These are phyloP conservation scores for Cryptosporidium sp. DNA, from an alignment of 169 alveolate species.

Conservation along the genomic window DNA sequence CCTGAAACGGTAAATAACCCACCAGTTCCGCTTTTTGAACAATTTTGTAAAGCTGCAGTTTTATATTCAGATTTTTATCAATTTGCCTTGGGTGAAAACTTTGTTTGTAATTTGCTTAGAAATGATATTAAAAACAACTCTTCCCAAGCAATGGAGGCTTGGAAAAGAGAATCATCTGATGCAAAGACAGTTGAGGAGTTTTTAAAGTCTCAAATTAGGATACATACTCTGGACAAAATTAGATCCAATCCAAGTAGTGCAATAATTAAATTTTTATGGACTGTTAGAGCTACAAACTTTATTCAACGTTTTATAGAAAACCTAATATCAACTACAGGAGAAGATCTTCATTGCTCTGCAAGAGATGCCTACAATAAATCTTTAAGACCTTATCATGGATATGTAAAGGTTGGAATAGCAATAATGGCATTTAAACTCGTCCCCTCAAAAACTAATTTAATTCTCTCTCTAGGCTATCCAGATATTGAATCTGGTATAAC, in stretches of 20 bases:
- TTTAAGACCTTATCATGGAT: conserved; percentile 69
- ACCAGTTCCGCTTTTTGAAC: conserved; percentile 37
- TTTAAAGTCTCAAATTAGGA: conserved; percentile 15
- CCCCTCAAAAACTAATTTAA: conserved; percentile 25
- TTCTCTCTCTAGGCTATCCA: conserved; percentile 47
- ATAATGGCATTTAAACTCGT: conserved; percentile 30
- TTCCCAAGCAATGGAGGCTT: conserved; percentile 4
- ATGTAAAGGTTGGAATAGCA: conserved; percentile 44
- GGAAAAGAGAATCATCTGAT: conserved; percentile 42
- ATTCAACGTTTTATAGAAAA: conserved; percentile 48
- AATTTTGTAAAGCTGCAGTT: conserved; percentile 51
- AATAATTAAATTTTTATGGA: conserved; percentile 59
- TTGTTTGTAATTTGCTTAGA: conserved; percentile 26
- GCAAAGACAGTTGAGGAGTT: conserved; percentile 65
- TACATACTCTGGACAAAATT: conserved; percentile 28
- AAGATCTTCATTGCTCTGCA: conserved; percentile 4
- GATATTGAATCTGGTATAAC: conserved; percentile 6
- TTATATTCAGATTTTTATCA: conserved; percentile 12
- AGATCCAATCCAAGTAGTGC: conserved; percentile 11
- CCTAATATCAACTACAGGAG: background rate
- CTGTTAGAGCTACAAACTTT: conserved; percentile 53
- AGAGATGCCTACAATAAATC: conserved; percentile 48
- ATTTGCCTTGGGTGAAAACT: conserved; percentile 29
- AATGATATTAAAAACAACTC: conserved; percentile 36
- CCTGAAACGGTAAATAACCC: background rate